Evolutionary conservation across 2,329 filamentous ascomycete species (phyloP), one percentile per base, ranked within the genome.

Genomic region (Byssothecium circinans): DNA sequence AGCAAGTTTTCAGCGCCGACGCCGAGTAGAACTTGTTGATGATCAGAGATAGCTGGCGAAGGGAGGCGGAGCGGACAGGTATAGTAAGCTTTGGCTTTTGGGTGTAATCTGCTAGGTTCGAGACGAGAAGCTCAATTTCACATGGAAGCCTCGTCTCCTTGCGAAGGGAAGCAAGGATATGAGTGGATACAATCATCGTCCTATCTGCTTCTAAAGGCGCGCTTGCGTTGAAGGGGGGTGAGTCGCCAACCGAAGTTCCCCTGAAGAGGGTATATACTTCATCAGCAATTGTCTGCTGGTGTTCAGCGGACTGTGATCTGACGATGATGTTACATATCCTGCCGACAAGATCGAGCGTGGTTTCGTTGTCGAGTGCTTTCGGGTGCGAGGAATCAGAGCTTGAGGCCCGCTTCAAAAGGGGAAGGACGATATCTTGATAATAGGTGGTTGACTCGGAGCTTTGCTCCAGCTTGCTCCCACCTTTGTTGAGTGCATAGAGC

Each of bases 311-410:
- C 41, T 83, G 75, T 12, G 77, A 73, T 37, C 80, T 74, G 25
- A 86, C 71, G 37, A 86, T 80, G 37, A 84, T 68, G 54, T 81
- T 85, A 59, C 77, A 78, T 29, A 87, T 76, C 35, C 81, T 75
- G 18, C 84, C 84, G 15, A 86, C 75, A 6, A 83, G 74, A 48
- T 86, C 82, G 7, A 85, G 67, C 6, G 81, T 77, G 4, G 71
- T 68, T 41, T 80, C 74, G 53, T 85, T 77, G 25, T 72, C 58
- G 30, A 73, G 68, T 8, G 62, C 60, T 34, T 54, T 48, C 10
- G 61, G 62, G 34, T 70, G 66, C 2, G 65, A 62, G 5, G 52
- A 50, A 29, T 66, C 57, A 2, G 64, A 61, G 22, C 66, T 69
- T 5, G 67, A 67, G 18, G 70, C 58, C 22, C 73, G 67, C 32